These are phyloP conservation scores for Physaria fendleri DNA, from an alignment of 345 rosid genomes.

Conservation along the genomic window DNA sequence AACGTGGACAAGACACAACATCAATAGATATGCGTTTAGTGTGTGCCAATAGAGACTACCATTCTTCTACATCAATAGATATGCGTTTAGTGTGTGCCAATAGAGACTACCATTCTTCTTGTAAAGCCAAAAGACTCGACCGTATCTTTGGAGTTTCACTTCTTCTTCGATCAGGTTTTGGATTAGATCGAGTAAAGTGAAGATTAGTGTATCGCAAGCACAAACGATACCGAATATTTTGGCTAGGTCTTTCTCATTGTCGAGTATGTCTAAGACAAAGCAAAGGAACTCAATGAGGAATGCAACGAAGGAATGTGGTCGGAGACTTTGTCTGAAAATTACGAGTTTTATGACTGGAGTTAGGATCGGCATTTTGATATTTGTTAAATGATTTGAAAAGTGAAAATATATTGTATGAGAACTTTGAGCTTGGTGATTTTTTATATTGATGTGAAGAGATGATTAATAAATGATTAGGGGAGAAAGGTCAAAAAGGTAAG, in stretches of 20 bases:
- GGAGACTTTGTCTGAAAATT: conserved; percentile 27
- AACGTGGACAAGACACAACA: conserved; percentile 6
- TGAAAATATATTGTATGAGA: not conserved
- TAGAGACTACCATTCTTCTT: conserved; percentile 7
- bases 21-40: conserved; percentile 5
- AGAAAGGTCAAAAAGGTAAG: conserved; percentile 24
- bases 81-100: conserved; percentile 21
- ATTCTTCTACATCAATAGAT: not conserved
- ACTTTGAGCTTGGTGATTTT: not conserved
- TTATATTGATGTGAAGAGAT: conserved; percentile 4
- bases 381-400: not conserved
- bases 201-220: conserved; percentile 28
- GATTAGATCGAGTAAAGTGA: conserved; percentile 23
- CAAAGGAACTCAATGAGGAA: conserved; percentile 31
- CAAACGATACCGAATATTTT: conserved; percentile 23
- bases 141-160: conserved; percentile 14
- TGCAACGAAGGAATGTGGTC: conserved; percentile 28
- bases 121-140: conserved; percentile 23
- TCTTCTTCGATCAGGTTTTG: conserved; percentile 7
- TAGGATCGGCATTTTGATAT: conserved; percentile 16
- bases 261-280: conserved; percentile 26
- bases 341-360: conserved; percentile 23
- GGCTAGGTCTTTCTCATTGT: conserved; percentile 21
- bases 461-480: conserved; percentile 11
- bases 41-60: conserved; percentile 26